phyloP scores from a whole-genome alignment of 805 yeast species.

The Pichia rugopelliculosa region DNA sequence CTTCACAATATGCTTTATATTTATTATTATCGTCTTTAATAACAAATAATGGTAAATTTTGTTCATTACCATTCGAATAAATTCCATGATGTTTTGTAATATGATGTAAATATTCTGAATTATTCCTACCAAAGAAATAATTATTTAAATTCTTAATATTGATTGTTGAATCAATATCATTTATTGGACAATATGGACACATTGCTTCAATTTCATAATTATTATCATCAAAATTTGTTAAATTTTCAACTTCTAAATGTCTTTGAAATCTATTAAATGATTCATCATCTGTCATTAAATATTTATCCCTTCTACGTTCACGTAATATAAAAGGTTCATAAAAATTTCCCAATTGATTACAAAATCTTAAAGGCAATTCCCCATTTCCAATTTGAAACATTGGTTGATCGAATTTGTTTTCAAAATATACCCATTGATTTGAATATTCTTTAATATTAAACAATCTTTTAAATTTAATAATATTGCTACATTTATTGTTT shows the following conservation, averaged over 20 bases:
- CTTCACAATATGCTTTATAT: conserved; percentile 21
- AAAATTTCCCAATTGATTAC: conserved; percentile 6
- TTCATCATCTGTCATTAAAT: not conserved
- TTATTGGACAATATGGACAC: conserved; percentile 23
- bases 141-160: conserved; percentile 2
- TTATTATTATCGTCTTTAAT: conserved; percentile 14
- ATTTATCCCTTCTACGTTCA: conserved; percentile 8
- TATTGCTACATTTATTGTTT: not conserved
- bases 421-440: conserved; percentile 3
- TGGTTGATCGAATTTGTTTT: conserved; percentile 3
- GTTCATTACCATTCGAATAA: conserved; percentile 23
- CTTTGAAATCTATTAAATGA: not conserved
- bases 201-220: conserved; percentile 21
- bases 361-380: conserved; percentile 3
- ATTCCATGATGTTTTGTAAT: conserved; percentile 29
- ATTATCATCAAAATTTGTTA: conserved; percentile 10
- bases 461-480: not conserved
- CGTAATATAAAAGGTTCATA: conserved; percentile 17
- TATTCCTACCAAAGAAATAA: conserved; percentile 23
- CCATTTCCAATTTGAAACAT: not conserved
- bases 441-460: not conserved
- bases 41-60: conserved; percentile 19
- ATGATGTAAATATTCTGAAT: conserved; percentile 27
- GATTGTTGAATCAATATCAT: not conserved
- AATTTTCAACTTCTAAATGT: not conserved